Evolutionary conservation across 345 rosid species (phyloP).

Genomic region (Eucalyptus erythrocorys): DNA sequence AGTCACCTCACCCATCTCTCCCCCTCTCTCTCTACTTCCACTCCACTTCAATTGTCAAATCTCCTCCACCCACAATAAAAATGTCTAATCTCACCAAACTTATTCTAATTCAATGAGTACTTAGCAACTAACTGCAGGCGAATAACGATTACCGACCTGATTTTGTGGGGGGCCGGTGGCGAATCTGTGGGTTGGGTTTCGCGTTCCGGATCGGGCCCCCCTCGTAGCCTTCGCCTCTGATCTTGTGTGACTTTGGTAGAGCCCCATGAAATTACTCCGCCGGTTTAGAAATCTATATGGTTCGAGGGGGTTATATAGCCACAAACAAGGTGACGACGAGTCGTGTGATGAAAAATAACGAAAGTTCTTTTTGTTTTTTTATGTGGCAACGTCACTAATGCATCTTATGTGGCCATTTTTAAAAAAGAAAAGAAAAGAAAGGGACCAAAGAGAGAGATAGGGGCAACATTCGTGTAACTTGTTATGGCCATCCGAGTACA

Average conservation of each 20-base stretch:
- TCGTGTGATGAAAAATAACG: not conserved
- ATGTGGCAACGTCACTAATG: not conserved
- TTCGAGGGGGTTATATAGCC: not conserved
- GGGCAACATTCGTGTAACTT: not conserved
- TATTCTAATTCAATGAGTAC: not conserved
- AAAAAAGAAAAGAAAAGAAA: rapidly evolving
- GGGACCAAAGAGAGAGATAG: not conserved
- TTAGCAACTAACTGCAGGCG: no score
- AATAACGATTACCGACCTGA: rapidly evolving
- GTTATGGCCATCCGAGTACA: not conserved
- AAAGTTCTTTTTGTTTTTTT: not conserved
- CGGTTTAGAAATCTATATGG: not conserved
- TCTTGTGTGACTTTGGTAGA: not conserved
- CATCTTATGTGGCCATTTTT: not conserved
- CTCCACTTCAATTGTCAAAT: not conserved
- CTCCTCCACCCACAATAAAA: no score
- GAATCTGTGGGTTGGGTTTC: not conserved
- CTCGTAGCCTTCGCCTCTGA: no score
- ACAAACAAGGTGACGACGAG: not conserved
- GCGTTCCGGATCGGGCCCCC: rapidly evolving
- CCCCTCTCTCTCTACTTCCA: no score
- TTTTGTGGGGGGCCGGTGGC: not conserved
- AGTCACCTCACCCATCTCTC: not conserved
- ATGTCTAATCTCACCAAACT: not conserved
- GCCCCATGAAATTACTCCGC: not conserved